Evolutionary conservation across 805 yeast genomes (phyloP), one percentile per base, ranked within the genome.

Genomic region (Metschnikowia anglica): DNA sequence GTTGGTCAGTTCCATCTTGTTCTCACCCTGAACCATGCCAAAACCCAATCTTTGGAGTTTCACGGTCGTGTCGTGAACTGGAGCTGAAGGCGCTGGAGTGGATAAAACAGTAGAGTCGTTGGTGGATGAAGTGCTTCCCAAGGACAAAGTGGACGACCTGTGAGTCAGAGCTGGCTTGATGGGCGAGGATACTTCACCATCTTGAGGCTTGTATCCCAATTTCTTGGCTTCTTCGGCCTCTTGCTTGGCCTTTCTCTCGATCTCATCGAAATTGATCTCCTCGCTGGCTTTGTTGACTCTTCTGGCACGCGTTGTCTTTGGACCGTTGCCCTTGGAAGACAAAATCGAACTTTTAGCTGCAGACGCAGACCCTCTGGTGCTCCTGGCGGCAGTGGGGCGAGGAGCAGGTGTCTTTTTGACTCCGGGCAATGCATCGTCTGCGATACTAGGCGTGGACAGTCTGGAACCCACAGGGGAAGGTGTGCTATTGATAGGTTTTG

Each of bases 11-110:
- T 73, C 59, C 38, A 68, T 65, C n/a, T 67, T 65, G 31, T 85
- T 81, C 45, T 73, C 73, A 23, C 85, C 81, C 38, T 72, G 77
- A 5, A 81, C 78, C 95, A 88, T 90, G 54, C 97, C 97, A 58
- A 89, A 89, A 0, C 97, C 96, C 48, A 89, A 72, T 60, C 77
- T 84, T 47, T 93, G 93, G 61, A 87, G 82, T 48, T 80, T 73
- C 50, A 84, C 89, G 7, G 87, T 76, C 24, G 81, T 70, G 42
- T 70, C 71, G 43, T 74, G 74, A 51, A 74, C 55, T 11, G 67
- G 74, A 4, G 56, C 54, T 7, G 48, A 41, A 19, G 33, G 23
- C 15, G 36, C 13, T 13, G 50, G 37, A 7, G 49, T 19, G 13
- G 33, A 24, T 5, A 34, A 10, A 17, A 28, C 21, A 12, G 46